Conservation (phyloP, 225 moss, liverwort and hornwort species). For the Marchantia paleacea region DNA sequence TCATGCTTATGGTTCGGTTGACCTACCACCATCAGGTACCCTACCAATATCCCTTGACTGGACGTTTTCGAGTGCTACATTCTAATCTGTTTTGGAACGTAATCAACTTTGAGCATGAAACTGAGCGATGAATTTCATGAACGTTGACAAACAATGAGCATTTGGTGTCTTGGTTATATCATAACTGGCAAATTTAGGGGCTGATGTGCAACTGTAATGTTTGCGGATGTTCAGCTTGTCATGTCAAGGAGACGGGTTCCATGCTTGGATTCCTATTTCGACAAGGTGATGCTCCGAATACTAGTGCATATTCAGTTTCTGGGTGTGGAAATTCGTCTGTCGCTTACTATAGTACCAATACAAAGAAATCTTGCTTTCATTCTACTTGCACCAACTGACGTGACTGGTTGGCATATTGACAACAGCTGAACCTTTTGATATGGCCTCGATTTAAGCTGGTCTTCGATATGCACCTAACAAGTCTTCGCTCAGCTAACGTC, state of each 20-base stretch:
- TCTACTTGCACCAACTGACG: background rate
- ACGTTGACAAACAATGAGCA: background rate
- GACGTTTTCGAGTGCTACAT: background rate
- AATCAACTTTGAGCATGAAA: background rate
- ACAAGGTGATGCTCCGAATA: conserved; percentile 58
- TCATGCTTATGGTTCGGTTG: conserved; percentile 94
- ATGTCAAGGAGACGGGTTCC: conserved; percentile 99
- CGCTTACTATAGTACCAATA: background rate
- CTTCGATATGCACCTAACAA: conserved; percentile 96
- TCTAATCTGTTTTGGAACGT: background rate
- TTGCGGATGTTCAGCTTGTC: conserved; percentile 59
- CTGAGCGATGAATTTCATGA: background rate
- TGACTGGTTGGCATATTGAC: conserved; percentile 5
- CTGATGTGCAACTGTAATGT: background rate
- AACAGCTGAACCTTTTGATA: conserved; percentile 81
- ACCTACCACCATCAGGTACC: conserved; percentile 94
- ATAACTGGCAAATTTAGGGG: background rate
- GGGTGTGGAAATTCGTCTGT: background rate
- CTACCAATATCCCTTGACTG: background rate
- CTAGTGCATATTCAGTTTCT: background rate
- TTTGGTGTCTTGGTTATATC: background rate
- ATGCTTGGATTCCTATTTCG: conserved; percentile 94
- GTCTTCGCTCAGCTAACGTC: conserved; percentile 80
- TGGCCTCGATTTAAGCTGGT: conserved; percentile 99
- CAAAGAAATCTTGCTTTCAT: background rate